These are phyloP conservation scores for Mallotus japonicus DNA, from an alignment of 441 rosid species.

Conservation along the genomic window DNA sequence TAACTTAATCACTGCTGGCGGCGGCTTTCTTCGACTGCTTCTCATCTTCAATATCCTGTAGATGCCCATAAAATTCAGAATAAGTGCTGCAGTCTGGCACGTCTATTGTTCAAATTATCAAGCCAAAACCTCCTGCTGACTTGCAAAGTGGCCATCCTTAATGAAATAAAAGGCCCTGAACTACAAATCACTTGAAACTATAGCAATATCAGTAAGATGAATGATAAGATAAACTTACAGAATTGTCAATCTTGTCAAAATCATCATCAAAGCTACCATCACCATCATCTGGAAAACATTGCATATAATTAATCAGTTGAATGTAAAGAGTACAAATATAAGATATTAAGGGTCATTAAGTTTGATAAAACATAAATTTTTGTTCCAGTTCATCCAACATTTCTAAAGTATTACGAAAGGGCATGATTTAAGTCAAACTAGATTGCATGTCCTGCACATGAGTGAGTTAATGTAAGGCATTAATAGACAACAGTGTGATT, in stretches of 20 bases:
- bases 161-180: neutral
- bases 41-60: slow-evolving; percentile 82
- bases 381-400: neutral
- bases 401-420: neutral
- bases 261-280: slow-evolving; percentile 74
- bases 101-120: neutral
- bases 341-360: neutral
- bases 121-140: neutral
- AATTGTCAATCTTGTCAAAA: slow-evolving; percentile 78
- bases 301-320: slow-evolving; percentile 11
- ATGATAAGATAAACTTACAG: slow-evolving; percentile 47
- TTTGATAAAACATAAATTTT: neutral
- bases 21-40: slow-evolving; percentile 35
- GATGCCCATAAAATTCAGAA: neutral
- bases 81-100: slow-evolving; percentile 7
- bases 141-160: neutral
- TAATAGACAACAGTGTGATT: no score
- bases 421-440: no score
- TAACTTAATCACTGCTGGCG: slow-evolving; percentile 27
- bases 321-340: neutral
- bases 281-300: slow-evolving; percentile 48
- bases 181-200: neutral
- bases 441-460: neutral
- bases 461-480: no score
- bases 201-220: neutral